phyloP scores from a whole-genome alignment of 345 rosid species.

The Boechera divaricarpa region DNA sequence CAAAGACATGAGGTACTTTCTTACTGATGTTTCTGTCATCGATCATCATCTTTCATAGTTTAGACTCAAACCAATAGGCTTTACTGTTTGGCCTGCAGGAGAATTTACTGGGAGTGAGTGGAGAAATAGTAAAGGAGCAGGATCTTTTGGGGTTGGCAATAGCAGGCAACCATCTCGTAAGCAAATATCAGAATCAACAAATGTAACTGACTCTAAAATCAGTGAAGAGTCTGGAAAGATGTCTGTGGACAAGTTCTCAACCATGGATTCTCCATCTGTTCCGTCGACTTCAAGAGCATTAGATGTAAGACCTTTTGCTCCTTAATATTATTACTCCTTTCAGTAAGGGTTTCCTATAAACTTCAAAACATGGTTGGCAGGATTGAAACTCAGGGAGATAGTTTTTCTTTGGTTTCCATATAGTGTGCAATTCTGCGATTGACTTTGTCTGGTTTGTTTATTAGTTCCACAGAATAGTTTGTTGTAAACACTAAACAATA shows the following conservation, averaged over 20 bases:
- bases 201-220: conserved; percentile 70
- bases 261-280: conserved; percentile 66
- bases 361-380: conserved; percentile 13
- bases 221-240: conserved; percentile 68
- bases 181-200: conserved; percentile 66
- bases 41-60: conserved; percentile 8
- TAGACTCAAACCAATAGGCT: conserved; percentile 4
- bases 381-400: background rate
- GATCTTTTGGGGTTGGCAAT: conserved; percentile 66
- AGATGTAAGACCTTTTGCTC: conserved; percentile 60
- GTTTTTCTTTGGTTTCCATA: background rate
- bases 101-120: conserved; percentile 65
- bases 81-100: conserved; percentile 58
- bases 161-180: conserved; percentile 72
- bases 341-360: background rate
- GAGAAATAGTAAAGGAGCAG: conserved; percentile 78
- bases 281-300: conserved; percentile 82
- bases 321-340: background rate
- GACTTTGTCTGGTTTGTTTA: background rate
- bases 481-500: background rate
- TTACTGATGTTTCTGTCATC: conserved; percentile 27
- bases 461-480: background rate
- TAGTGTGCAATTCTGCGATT: background rate
- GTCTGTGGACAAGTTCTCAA: conserved; percentile 69
- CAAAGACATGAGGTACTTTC: conserved; percentile 79